Evolutionary conservation across 306 rosid genomes (phyloP).

Genomic region (Sindora glabra): DNA sequence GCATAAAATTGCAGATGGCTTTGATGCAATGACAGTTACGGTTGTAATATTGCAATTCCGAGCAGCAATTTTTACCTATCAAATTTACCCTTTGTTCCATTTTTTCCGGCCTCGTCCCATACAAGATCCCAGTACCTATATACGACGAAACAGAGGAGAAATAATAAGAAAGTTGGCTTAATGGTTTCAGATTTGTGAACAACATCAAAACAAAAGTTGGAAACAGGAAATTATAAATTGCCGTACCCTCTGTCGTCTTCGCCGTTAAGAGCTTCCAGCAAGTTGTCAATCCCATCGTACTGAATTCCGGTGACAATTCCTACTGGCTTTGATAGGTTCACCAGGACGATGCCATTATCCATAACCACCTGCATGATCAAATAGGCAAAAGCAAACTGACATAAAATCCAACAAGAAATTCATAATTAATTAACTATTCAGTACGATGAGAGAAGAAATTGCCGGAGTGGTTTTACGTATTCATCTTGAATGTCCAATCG

Average conservation of each 20-base stretch:
- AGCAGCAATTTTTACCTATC: constrained; percentile 26
- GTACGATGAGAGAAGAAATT: constrained; percentile 19
- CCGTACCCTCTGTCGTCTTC: constrained; percentile 42
- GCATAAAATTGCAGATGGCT: not conserved
- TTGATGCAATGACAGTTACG: too few relatives aligned
- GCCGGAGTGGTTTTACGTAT: constrained; percentile 30
- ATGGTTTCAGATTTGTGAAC: too few relatives aligned
- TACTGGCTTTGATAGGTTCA: constrained; percentile 68
- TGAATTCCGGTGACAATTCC: constrained; percentile 72
- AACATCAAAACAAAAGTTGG: too few relatives aligned
- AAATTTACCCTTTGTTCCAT: constrained; percentile 25
- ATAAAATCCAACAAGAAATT: not conserved
- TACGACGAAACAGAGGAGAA: not conserved
- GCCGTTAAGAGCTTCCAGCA: constrained; percentile 60
- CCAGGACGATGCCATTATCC: constrained; percentile 85
- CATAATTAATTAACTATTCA: too few relatives aligned
- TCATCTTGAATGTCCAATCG: constrained; percentile 43
- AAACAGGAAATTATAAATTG: not conserved
- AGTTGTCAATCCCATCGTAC: constrained; percentile 72
- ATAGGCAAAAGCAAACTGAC: not conserved
- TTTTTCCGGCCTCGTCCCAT: constrained; percentile 26
- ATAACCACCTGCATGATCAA: constrained; percentile 45
- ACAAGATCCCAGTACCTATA: constrained; percentile 43
- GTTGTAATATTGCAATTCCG: too few relatives aligned
- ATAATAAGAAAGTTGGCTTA: not conserved